Percentiles rank a stretch among this genome's conserved stretches.
Evolutionary conservation across 306 rosid species (phyloP).

Genomic region (Lathyrus aphaca): DNA sequence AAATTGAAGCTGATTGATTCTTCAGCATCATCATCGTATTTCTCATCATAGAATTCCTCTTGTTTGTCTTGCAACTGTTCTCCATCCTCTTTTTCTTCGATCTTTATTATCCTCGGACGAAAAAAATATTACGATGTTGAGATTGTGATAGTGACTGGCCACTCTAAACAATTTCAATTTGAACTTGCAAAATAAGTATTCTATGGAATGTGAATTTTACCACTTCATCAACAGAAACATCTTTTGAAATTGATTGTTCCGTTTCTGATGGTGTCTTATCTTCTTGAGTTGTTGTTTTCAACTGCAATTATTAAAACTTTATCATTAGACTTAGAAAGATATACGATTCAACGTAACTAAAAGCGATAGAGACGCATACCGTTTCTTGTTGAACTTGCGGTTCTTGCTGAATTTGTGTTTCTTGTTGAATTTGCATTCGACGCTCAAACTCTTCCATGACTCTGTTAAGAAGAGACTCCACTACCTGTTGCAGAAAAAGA

Average conservation of each 20-base stretch:
- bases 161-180: conserved; percentile 8
- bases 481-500: conserved; percentile 53
- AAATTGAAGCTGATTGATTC: conserved; percentile 31
- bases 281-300: conserved; percentile 50
- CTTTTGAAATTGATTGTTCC: conserved; percentile 48
- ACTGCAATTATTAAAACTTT: conserved; percentile 46
- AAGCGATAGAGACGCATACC: conserved; percentile 45
- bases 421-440: conserved; percentile 55
- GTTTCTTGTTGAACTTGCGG: conserved; percentile 43
- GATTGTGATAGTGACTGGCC: not conserved
- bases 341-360: conserved; percentile 4
- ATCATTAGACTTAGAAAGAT: conserved; percentile 13
- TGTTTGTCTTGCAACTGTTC: conserved; percentile 39
- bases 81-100: conserved; percentile 50
- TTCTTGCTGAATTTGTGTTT: conserved; percentile 28
- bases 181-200: conserved; percentile 25
- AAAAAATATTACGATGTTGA: conserved; percentile 20
- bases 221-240: conserved; percentile 51
- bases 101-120: conserved; percentile 46
- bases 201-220: conserved; percentile 45
- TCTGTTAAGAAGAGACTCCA: conserved; percentile 74
- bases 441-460: conserved; percentile 80
- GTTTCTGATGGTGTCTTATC: conserved; percentile 41
- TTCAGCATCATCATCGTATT: conserved; percentile 34
- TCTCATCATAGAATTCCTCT: conserved; percentile 43